Evolutionary conservation across 2,329 filamentous ascomycete genomes (phyloP), one percentile per base, ranked within the genome.

Genomic region (Talaromyces piceae): DNA sequence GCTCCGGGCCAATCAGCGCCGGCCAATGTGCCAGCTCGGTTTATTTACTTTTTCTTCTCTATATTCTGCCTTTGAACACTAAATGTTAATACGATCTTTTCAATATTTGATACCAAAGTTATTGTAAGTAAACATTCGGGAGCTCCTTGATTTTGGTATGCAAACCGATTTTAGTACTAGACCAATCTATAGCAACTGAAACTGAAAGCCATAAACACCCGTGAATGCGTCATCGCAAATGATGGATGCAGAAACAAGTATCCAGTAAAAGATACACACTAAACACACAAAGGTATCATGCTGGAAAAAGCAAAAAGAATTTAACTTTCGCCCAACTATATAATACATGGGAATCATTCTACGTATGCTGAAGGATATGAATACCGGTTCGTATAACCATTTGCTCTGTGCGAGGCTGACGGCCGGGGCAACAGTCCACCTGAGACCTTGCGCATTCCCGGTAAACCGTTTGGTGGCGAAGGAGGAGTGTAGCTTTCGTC

Each of bases 371-470:
- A 18, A 23, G 51, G 51, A 49, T 49, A 53, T 18, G 51, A 53
- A 23, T 49, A 53, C n/a, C 51, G 51, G 8, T 49, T 53, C 18
- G 45, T 39, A 49, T 41, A 49, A 39, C 51, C 46, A 48, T 53
- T 53, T n/a, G 18, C 31, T 5, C 25, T 23, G 12, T 52, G 33
- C 8, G 51, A 53, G 45, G 26, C 23, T 27, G 51, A 46, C 41
- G 41, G 41, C 25, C 47, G 22, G 6, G 41, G 31, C 4, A 49
- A 18, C n/a, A 28, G 23, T 3, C 45, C 50, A 13, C 22, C 20
- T n/a, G 41, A 41, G 11, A 41, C 46, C 31, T 45, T 33, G 16
- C 46, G 50, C 18, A 16, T 43, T 12, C 25, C 22, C 31, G 26
- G 33, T 30, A 47, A 43, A 6, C 50, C 45, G 39, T 41, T 52